Evolutionary conservation across 192 early-diverging fungal genomes (phyloP).

Genomic region (Obelidium mucronatum): DNA sequence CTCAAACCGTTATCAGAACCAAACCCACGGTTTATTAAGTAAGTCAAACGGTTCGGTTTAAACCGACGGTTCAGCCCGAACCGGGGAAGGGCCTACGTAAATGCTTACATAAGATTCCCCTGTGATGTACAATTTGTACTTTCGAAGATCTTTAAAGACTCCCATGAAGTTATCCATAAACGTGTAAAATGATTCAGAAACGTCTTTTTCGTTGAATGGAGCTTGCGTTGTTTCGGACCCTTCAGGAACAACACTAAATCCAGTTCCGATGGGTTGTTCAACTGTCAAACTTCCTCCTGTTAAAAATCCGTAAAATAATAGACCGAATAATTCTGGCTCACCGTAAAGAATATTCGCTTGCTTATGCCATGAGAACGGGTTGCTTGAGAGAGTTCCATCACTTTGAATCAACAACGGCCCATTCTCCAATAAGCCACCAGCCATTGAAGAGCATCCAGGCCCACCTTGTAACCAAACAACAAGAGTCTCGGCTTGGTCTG

Average conservation of each 20-base stretch:
- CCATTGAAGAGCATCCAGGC: conserved; percentile 36
- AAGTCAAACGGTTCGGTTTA: no score
- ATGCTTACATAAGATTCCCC: conserved; percentile 43
- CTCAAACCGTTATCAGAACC: no score
- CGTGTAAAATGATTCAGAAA: conserved; percentile 18
- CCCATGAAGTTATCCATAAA: conserved; percentile 42
- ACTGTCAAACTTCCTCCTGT: conserved; percentile 30
- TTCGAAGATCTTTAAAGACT: conserved; percentile 59
- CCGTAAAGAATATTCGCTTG: conserved; percentile 69
- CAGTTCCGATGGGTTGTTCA: conserved; percentile 77
- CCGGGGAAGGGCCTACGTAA: conserved; percentile 1
- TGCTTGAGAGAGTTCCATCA: conserved; percentile 56
- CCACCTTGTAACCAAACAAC: conserved; percentile 38
- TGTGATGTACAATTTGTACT: conserved; percentile 64
- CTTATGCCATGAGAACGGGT: conserved; percentile 67
- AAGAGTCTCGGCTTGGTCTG: conserved; percentile 58
- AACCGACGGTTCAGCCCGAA: no score
- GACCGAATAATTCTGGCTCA: neutral
- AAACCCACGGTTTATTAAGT: no score
- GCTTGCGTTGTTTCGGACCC: neutral
- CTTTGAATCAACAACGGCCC: conserved; percentile 71
- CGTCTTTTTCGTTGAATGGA: neutral
- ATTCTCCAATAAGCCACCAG: conserved; percentile 28
- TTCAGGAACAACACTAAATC: conserved; percentile 39
- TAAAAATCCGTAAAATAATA: neutral